Evolutionary conservation across 257 asterid genomes (phyloP).

Genomic region (Jacaranda copaia): DNA sequence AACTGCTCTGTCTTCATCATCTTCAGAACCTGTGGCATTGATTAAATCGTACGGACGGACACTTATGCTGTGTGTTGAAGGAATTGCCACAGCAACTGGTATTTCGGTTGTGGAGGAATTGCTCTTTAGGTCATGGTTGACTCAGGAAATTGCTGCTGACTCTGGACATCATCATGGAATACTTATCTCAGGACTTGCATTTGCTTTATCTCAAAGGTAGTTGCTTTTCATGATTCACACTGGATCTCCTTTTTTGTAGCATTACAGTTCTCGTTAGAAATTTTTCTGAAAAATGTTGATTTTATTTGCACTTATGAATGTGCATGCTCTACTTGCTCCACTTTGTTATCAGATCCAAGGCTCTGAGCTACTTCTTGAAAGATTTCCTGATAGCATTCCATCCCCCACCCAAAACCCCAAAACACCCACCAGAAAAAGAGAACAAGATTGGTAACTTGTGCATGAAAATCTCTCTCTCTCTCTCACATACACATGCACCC

Average conservation of each 20-base stretch:
- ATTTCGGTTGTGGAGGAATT: slow-evolving; percentile 84
- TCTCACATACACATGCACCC: background rate
- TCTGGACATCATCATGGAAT: slow-evolving; percentile 79
- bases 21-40: slow-evolving; percentile 56
- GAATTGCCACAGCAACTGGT: slow-evolving; percentile 67
- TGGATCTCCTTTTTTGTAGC: slow-evolving; percentile 20
- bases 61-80: slow-evolving; percentile 58
- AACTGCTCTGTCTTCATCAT: slow-evolving; percentile 47
- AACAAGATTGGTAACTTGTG: background rate
- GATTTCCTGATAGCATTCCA: background rate
- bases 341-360: background rate
- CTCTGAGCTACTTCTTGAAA: background rate
- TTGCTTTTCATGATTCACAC: slow-evolving; percentile 22
- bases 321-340: slow-evolving; percentile 6
- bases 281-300: background rate
- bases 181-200: slow-evolving; percentile 75
- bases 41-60: slow-evolving; percentile 58
- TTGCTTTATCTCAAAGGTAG: slow-evolving; percentile 85
- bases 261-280: background rate
- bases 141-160: slow-evolving; percentile 88
- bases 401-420: background rate
- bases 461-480: background rate
- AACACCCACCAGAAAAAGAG: background rate
- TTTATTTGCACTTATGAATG: slow-evolving; percentile 19
- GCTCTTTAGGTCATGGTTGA: slow-evolving; percentile 93